Conservation (phyloP, 1,284 basidiomycete genomes). For the Cryptococcus neoformans region DNA sequence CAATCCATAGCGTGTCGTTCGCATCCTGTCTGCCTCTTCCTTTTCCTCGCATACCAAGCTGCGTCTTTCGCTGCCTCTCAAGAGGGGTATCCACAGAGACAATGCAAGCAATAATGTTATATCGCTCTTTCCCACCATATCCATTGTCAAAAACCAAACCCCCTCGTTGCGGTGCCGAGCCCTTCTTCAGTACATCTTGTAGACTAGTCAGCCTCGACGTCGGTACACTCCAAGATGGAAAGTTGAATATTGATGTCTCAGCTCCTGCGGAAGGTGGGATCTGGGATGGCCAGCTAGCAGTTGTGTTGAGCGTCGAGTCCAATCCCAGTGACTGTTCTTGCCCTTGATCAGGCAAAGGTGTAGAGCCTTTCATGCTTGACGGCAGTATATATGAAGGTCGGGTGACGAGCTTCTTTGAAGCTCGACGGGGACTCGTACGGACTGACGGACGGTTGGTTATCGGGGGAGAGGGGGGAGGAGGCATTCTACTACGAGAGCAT, state of each 20-base stretch:
- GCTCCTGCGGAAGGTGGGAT: conserved; percentile 10
- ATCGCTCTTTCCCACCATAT: conserved; percentile 5
- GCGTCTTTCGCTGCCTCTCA: conserved; percentile 6
- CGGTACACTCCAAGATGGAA: conserved; percentile 38
- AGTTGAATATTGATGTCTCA: conserved; percentile 4
- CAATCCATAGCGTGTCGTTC: conserved; percentile 29
- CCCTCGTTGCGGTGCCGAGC: too few relatives aligned
- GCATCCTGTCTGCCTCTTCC: conserved; percentile 18
- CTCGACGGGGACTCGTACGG: background rate
- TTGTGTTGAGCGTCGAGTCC: conserved; percentile 32
- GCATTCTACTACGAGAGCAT: background rate
- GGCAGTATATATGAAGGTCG: background rate
- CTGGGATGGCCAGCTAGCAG: conserved; percentile 19
- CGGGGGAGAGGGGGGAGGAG: conserved; percentile 10
- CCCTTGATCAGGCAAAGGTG: background rate
- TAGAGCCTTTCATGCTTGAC: conserved; percentile 2
- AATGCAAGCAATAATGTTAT: conserved; percentile 34
- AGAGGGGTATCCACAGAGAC: conserved; percentile 17
- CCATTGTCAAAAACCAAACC: background rate
- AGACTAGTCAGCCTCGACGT: conserved; percentile 26
- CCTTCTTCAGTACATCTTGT: conserved; percentile 6
- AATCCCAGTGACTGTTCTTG: conserved; percentile 9
- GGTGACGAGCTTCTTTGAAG: background rate
- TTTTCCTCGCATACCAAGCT: background rate
- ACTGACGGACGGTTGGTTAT: background rate